Evolutionary conservation across 805 yeast genomes (phyloP), one percentile per base, ranked within the genome.

Genomic region (Yamadazyma scolyti): DNA sequence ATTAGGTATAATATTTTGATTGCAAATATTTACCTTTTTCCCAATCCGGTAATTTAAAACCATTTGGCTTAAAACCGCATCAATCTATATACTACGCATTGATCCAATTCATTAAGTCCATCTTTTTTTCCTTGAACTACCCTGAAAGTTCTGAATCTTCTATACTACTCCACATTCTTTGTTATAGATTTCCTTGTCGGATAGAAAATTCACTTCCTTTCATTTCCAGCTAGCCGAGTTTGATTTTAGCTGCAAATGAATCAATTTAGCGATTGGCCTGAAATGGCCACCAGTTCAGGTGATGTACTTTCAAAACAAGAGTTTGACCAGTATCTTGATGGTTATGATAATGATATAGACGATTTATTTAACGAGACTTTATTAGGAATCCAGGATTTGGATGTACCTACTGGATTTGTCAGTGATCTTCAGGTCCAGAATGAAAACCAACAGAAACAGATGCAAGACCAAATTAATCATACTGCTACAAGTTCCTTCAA

Each of bases 311-410:
- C 79, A 1, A 72, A 70, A 33, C 79, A 77, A 31, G 73, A 72
- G 36, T 70, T 78, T 43, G 63, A 72, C 20, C 65, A 70, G 28
- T 71, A 67, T 43, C 57, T 62, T 25, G 46, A 46, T 18, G 60
- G 53, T 8, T 65, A 69, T 31, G 67, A 70, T 31, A 23, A 25
- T 20, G 73, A 77, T 18, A 60, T 76, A 20, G 82, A 75, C 48
- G 71, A 68, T 40, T 52, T 76, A 37, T 61, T 82, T 36, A 73
- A 74, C 23, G 78, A 76, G 40, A 70, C 82, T 2, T 54, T 80
- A 23, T 58, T 68, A 9, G 69, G 71, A 0, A 53, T 77, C 16
- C 79, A 75, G 48, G 87, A 79, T 33, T 63, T 82, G 36, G 84
- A 74, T 43, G 81, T 82, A 26, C 81, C 85, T 0, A 52, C 67